A percentile compares a stretch with the other conserved stretches of the same genome.
phyloP scores from a whole-genome alignment of 768 basidiomycete species.

The Cystofilobasidium capitatum region DNA sequence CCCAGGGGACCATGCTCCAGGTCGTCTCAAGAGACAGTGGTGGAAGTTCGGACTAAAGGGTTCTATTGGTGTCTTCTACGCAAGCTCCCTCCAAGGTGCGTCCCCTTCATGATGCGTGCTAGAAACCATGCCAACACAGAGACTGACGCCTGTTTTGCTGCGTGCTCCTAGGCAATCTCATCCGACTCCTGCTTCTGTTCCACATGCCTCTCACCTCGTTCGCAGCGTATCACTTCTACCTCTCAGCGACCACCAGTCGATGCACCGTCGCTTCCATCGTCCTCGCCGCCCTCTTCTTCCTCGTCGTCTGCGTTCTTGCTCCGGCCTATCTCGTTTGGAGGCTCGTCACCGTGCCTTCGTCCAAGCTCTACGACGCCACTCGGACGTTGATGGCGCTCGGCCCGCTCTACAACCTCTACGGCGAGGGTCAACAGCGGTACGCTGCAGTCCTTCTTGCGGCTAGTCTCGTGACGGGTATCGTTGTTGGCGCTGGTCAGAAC shows the following conservation, averaged over 20 bases:
- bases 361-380: conserved; percentile 90
- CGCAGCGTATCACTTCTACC: conserved; percentile 74
- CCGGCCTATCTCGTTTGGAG: conserved; percentile 66
- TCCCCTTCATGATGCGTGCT: background rate
- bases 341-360: conserved; percentile 69
- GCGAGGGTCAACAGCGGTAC: conserved; percentile 82
- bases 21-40: conserved; percentile 32
- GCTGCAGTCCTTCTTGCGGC: conserved; percentile 67
- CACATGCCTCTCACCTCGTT: conserved; percentile 91
- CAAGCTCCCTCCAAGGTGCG: conserved; percentile 35
- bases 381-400: conserved; percentile 81
- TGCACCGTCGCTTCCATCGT: conserved; percentile 53
- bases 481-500: conserved; percentile 78
- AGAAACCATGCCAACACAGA: too few relatives aligned
- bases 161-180: conserved; percentile 60
- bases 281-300: conserved; percentile 72
- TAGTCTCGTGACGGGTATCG: conserved; percentile 71
- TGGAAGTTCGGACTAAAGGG: conserved; percentile 38
- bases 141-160: conserved; percentile 19
- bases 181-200: conserved; percentile 81
- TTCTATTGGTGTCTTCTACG: conserved; percentile 39
- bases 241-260: conserved; percentile 42
- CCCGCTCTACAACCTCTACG: conserved; percentile 88
- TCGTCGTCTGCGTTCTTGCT: conserved; percentile 63
- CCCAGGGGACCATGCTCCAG: background rate